Evolutionary conservation across 768 basidiomycete genomes (phyloP).

Genomic region (Russula olivacea): DNA sequence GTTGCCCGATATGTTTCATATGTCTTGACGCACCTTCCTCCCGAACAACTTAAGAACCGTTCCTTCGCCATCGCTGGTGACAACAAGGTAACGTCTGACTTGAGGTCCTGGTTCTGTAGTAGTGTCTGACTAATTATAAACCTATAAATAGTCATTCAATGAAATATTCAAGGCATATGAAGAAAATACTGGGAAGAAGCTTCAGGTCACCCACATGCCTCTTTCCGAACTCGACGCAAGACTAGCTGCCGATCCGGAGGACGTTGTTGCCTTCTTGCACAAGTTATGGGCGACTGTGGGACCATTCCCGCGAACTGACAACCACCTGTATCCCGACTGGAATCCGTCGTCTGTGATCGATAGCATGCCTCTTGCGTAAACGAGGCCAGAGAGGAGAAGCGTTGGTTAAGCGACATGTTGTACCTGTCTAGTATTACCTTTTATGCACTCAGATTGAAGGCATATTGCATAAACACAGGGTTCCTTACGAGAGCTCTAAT

Average conservation of each 20-base stretch:
- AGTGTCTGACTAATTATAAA: background rate
- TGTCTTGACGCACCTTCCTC: background rate
- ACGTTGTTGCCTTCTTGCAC: background rate
- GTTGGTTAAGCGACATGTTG: background rate
- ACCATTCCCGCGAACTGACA: conserved; percentile 4
- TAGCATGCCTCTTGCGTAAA: background rate
- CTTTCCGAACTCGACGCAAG: conserved; percentile 15
- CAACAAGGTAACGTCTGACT: background rate
- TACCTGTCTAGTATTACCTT: background rate
- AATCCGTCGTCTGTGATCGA: conserved; percentile 23
- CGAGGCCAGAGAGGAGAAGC: background rate
- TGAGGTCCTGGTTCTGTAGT: background rate
- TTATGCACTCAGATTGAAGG: background rate
- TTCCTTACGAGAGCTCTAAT: too few relatives aligned
- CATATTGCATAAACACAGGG: too few relatives aligned
- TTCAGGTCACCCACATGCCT: conserved; percentile 21
- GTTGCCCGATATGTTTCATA: background rate
- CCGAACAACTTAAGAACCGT: background rate
- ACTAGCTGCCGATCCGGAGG: conserved; percentile 11
- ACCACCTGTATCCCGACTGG: conserved; percentile 25
- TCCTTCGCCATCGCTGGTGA: background rate
- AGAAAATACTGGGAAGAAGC: conserved; percentile 19
- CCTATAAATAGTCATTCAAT: conserved; percentile 18
- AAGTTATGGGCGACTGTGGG: conserved; percentile 10
- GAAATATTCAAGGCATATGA: conserved; percentile 23